Conservation (phyloP, 225 moss, liverwort and hornwort genomes). For the Neckera pumila region DNA sequence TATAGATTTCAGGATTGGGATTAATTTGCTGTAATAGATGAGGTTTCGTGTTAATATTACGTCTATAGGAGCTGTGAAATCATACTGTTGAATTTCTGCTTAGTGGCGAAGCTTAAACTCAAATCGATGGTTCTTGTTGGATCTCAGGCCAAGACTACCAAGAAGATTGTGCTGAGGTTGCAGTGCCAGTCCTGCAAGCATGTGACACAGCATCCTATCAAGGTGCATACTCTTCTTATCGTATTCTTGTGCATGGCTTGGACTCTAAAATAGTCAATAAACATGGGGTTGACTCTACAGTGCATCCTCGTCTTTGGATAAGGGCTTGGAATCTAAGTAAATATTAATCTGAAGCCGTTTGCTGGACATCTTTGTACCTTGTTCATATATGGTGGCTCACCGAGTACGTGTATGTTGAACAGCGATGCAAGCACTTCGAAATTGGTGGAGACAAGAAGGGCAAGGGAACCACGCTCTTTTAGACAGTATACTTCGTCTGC, state of each 20-base stretch:
- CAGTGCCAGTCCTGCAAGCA: constrained; percentile 94
- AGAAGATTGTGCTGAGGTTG: constrained; percentile 94
- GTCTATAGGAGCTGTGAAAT: no score
- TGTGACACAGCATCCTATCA: constrained; percentile 84
- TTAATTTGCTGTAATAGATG: not conserved
- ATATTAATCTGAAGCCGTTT: not conserved
- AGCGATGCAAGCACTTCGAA: constrained; percentile 96
- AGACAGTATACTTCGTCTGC: constrained; percentile 1
- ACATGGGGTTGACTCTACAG: not conserved
- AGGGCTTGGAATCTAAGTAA: not conserved
- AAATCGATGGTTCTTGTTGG: not conserved
- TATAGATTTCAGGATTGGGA: not conserved
- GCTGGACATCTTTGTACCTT: not conserved
- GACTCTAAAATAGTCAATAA: not conserved
- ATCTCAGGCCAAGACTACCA: constrained; percentile 78
- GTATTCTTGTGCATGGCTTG: not conserved
- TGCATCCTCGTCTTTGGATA: not conserved
- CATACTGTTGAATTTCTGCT: not conserved
- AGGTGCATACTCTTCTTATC: constrained; percentile 9
- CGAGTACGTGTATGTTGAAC: not conserved
- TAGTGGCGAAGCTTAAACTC: not conserved
- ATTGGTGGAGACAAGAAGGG: constrained; percentile 99
- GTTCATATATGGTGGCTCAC: not conserved
- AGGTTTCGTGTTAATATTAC: not conserved
- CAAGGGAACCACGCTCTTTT: constrained; percentile 90